Conservation (phyloP, 495 filamentous ascomycete genomes). For the Penicillium diatomitis region DNA sequence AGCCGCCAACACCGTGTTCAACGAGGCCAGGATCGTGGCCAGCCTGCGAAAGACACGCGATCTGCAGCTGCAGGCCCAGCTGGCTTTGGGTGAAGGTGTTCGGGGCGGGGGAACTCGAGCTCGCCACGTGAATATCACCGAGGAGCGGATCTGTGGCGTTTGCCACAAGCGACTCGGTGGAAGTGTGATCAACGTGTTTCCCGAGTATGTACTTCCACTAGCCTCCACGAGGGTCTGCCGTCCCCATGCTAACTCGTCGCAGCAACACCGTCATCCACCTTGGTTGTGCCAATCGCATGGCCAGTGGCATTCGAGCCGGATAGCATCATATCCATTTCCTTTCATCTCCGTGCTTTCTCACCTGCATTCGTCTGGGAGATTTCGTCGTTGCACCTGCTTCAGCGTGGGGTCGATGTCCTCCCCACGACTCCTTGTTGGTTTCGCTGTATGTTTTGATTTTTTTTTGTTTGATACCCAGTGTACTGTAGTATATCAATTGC, state of each 20-base stretch:
- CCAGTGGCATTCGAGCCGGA: slow-evolving; percentile 10
- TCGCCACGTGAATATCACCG: slow-evolving; percentile 65
- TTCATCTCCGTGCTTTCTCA: slow-evolving; percentile 2
- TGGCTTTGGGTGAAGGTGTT: slow-evolving; percentile 57
- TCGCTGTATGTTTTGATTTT: slow-evolving; percentile 7
- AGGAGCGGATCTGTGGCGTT: slow-evolving; percentile 82
- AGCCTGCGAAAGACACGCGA: slow-evolving; percentile 65
- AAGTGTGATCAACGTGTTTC: slow-evolving; percentile 72
- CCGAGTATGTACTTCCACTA: slow-evolving; percentile 41
- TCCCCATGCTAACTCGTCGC: slow-evolving; percentile 12
- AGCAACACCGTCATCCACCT: slow-evolving; percentile 71
- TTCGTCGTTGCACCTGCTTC: not conserved
- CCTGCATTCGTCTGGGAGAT: slow-evolving; percentile 8
- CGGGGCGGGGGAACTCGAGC: slow-evolving; percentile 48
- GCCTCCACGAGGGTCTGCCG: not conserved
- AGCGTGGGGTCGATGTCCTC: too few relatives aligned
- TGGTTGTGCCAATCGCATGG: slow-evolving; percentile 55
- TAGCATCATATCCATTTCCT: not conserved
- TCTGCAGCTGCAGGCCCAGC: slow-evolving; percentile 57
- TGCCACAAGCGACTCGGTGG: slow-evolving; percentile 89
- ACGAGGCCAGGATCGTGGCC: slow-evolving; percentile 67
- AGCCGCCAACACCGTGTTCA: slow-evolving; percentile 69
- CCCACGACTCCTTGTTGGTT: not conserved
- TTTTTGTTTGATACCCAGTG: slow-evolving; percentile 33
- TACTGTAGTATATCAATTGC: slow-evolving; percentile 7